Conservation (phyloP, 257 asterid species). For the Capsicum rhomboideum region DNA sequence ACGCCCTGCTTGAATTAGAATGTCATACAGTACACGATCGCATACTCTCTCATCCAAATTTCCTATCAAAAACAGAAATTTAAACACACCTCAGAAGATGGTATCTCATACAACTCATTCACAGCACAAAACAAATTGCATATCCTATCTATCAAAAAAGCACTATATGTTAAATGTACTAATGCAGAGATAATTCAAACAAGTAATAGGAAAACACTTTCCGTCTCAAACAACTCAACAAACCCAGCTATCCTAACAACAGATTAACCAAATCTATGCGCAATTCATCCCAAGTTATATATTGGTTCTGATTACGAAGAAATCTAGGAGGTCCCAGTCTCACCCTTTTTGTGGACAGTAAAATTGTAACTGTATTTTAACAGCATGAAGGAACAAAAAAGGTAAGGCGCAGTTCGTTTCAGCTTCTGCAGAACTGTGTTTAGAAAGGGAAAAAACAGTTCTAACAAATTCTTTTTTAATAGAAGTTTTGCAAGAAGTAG, state of each 20-base stretch:
- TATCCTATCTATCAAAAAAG: background rate
- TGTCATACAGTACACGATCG: conserved; percentile 87
- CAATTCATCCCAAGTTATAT: background rate
- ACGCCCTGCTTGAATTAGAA: conserved; percentile 91
- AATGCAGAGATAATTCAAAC: background rate
- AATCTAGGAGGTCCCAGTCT: background rate
- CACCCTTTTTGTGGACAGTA: background rate
- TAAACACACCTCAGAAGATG: background rate
- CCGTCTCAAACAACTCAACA: background rate
- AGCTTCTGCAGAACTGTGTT: background rate
- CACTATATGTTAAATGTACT: background rate
- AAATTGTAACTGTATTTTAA: background rate
- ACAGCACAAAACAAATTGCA: background rate
- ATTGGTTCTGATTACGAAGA: background rate
- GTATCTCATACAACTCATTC: background rate
- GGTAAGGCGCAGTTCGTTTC: background rate
- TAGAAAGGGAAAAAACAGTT: background rate
- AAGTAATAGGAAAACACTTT: background rate
- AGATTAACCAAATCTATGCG: background rate
- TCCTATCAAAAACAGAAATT: conserved; percentile 30
- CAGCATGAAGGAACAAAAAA: background rate
- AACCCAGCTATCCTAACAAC: background rate
- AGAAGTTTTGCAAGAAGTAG: background rate
- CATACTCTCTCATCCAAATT: conserved; percentile 79
- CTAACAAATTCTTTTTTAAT: background rate